These are phyloP conservation scores for Didymosphaeria variabile DNA, from an alignment of 2,329 filamentous ascomycete species.

Conservation along the genomic window DNA sequence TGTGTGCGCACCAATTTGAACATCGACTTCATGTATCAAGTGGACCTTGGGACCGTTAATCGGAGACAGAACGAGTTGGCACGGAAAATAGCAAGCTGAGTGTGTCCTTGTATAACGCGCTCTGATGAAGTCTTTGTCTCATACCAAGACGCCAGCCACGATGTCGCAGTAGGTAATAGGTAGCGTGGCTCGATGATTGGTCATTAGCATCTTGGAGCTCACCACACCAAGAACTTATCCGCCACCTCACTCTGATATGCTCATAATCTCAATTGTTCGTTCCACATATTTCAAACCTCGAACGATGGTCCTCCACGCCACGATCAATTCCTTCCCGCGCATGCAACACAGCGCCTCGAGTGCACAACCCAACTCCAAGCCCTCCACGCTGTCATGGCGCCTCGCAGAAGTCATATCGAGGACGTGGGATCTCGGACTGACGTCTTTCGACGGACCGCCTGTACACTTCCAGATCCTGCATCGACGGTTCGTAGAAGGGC, in stretches of 20 bases:
- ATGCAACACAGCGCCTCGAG: neutral
- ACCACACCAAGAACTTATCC: neutral
- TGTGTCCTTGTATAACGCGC: neutral
- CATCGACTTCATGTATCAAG: no score
- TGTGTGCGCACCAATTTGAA: no score
- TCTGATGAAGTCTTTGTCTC: neutral
- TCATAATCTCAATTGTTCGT: neutral
- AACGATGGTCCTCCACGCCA: neutral
- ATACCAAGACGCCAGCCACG: neutral
- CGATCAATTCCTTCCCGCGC: neutral
- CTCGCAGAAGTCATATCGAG: conserved; percentile 27
- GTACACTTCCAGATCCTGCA: conserved; percentile 74
- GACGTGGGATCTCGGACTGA: conserved; percentile 69
- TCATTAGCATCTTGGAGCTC: neutral
- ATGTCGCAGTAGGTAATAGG: neutral
- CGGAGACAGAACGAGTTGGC: neutral
- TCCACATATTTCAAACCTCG: neutral
- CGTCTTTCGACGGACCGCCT: conserved; percentile 70
- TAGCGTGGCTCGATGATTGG: neutral
- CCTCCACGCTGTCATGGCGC: conserved; percentile 7
- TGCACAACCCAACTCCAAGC: neutral
- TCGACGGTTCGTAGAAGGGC: conserved; percentile 66
- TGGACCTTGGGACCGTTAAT: neutral
- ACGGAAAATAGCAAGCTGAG: neutral
- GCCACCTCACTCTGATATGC: neutral